Conservation (phyloP, 768 basidiomycete genomes). For the Udeniomyces megalosporus region DNA sequence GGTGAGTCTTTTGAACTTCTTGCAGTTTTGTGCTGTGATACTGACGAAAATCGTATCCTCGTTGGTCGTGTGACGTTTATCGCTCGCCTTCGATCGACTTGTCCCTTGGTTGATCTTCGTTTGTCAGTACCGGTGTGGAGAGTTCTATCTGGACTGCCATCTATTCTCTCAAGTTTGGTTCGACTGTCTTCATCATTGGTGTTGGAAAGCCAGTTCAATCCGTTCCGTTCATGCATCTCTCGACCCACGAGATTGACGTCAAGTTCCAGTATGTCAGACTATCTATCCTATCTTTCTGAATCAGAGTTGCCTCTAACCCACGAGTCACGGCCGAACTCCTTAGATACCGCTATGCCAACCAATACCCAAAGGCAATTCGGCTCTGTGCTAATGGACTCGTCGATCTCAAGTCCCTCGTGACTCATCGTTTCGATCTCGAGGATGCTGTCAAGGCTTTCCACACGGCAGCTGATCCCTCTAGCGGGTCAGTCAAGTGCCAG, state of each 20-base stretch:
- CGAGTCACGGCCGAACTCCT: too few species aligned
- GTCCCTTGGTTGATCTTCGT: neutral
- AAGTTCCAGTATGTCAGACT: constrained; percentile 27
- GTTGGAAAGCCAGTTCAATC: constrained; percentile 30
- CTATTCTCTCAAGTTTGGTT: constrained; percentile 29
- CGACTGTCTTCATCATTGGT: constrained; percentile 33
- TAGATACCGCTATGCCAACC: constrained; percentile 28
- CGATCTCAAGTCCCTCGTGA: constrained; percentile 32
- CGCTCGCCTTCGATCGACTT: too few species aligned
- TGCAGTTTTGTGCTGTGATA: neutral
- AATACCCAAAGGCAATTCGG: constrained; percentile 34
- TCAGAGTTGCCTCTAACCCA: too few species aligned
- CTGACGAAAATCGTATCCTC: neutral
- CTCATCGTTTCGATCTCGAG: constrained; percentile 31
- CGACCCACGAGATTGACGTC: constrained; percentile 31
- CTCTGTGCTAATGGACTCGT: constrained; percentile 19
- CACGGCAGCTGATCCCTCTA: constrained; percentile 27
- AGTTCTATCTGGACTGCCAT: constrained; percentile 29
- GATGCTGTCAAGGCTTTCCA: constrained; percentile 32
- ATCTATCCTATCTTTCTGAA: neutral
- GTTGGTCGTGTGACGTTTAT: neutral
- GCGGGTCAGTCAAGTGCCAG: constrained; percentile 28
- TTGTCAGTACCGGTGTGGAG: constrained; percentile 33
- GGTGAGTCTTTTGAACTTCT: constrained; percentile 28
- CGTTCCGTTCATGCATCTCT: constrained; percentile 30